phyloP scores from a whole-genome alignment of 768 basidiomycete species.

The Rhodosporidiobolus sp. region DNA sequence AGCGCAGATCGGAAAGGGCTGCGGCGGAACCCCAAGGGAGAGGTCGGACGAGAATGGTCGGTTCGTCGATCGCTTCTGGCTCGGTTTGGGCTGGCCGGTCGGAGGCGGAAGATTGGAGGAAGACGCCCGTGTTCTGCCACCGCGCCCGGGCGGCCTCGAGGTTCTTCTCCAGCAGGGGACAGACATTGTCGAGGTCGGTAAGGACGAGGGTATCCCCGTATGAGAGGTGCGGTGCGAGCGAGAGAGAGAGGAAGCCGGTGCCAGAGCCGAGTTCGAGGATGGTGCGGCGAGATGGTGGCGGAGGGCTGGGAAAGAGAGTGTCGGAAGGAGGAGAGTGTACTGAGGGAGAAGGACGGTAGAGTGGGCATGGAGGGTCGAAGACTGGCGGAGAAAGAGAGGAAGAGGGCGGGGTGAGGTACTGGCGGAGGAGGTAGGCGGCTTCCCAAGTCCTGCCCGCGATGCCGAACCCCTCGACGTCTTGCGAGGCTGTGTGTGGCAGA shows the following conservation, averaged over 20 bases:
- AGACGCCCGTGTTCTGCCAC: not conserved
- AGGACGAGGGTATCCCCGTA: slow-evolving; percentile 45
- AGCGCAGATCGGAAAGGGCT: slow-evolving; percentile 53
- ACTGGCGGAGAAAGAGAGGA: slow-evolving; percentile 58
- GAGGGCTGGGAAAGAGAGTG: slow-evolving; percentile 57
- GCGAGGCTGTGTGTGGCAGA: not conserved
- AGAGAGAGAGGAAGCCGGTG: slow-evolving; percentile 61
- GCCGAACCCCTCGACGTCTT: slow-evolving; percentile 31
- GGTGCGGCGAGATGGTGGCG: slow-evolving; percentile 40
- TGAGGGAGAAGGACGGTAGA: slow-evolving; percentile 52
- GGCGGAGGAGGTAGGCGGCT: slow-evolving; percentile 62
- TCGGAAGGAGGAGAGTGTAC: slow-evolving; percentile 77
- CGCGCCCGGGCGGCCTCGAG: slow-evolving; percentile 28
- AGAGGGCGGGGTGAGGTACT: slow-evolving; percentile 59
- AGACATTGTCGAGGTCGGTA: slow-evolving; percentile 77
- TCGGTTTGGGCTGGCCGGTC: not conserved
- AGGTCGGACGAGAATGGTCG: slow-evolving; percentile 56
- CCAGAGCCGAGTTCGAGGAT: slow-evolving; percentile 79
- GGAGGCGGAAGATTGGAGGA: not conserved
- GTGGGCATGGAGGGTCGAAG: slow-evolving; percentile 23
- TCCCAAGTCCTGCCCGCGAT: slow-evolving; percentile 55
- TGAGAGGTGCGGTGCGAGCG: slow-evolving; percentile 54
- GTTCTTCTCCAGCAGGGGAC: slow-evolving; percentile 56
- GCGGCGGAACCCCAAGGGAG: slow-evolving; percentile 66
- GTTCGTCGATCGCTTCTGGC: not conserved